Evolutionary conservation across 1,284 basidiomycete species (phyloP), one percentile per base, ranked within the genome.

Genomic region (Apiotrichum gamsii): DNA sequence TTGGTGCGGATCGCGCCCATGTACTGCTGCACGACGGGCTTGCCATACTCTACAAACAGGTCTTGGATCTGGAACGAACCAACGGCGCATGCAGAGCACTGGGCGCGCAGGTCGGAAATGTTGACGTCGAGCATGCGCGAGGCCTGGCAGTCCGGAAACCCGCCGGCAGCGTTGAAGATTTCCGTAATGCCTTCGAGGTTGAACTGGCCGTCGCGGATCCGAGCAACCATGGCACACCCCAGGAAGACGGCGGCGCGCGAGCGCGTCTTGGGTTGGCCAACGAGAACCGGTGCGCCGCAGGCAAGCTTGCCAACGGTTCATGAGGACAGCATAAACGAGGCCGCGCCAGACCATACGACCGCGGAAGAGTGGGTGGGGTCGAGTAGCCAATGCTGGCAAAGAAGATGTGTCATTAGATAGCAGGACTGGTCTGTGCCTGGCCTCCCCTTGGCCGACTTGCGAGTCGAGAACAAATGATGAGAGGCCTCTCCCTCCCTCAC

Each of bases 1-100:
- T 96, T 97, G 47, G 79, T 76, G 23, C 86, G 82, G 63, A 94
- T 93, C 65, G 87, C 81, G 52, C 78, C 78, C 87, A 90, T 90
- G 72, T 90, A 89, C 41, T 23, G 18, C 25, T 54, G 37, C 60
- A 61, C 30, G 21, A 43, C 42, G 11, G 24, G 33, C 23, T 38
- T 40, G 41, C 38, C 45, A 65, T 94, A 95, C 59, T 97, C 90
- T 8, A 51, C 47, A 35, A 54, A 52, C 8, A 57, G 43, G 3
- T 20, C 35, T 18, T 53, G 38, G 41, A 60, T 50, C 43, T 58
- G 47, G 19, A 42, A 11, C n/a, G 48, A 35, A 6, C 49, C 52
- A 13, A 52, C 47, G n/a, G 49, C 41, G 34, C 59, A 61, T 14
- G 53, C 53, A 5, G 49, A 36, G 20, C 52, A 50, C 40, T 55